Evolutionary conservation across 2,329 filamentous ascomycete species (phyloP).

Genomic region (Neonectria sp.): DNA sequence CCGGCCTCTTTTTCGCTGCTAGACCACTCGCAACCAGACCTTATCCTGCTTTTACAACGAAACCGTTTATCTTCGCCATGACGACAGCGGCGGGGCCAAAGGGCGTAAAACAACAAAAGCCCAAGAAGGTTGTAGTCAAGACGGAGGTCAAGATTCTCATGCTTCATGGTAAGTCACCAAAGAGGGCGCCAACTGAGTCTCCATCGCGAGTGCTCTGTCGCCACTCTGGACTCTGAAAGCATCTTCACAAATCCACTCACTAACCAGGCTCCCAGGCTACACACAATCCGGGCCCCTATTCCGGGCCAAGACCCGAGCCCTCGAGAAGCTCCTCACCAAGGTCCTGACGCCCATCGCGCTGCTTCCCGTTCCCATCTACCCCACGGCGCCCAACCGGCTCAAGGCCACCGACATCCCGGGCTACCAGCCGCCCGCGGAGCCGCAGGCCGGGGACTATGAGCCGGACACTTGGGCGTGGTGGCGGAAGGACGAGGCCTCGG

Average conservation of each 20-base stretch:
- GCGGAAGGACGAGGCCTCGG: constrained; percentile 76
- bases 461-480: constrained; percentile 88
- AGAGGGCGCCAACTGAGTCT: not conserved
- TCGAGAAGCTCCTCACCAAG: constrained; percentile 86
- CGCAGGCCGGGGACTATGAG: constrained; percentile 63
- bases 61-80: constrained; percentile 45
- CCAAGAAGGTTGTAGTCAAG: constrained; percentile 57
- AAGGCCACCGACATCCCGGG: constrained; percentile 78
- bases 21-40: constrained; percentile 36
- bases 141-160: constrained; percentile 78
- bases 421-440: constrained; percentile 65
- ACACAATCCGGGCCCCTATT: constrained; percentile 92
- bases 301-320: constrained; percentile 88
- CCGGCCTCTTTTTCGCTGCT: constrained; percentile 29
- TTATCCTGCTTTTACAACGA: constrained; percentile 22
- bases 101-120: constrained; percentile 44
- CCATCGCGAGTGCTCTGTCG: not conserved
- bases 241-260: constrained; percentile 21
- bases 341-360: constrained; percentile 73
- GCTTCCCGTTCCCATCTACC: constrained; percentile 73
- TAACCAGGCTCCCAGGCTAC: constrained; percentile 71
- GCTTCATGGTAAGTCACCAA: constrained; percentile 74
- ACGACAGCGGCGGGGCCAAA: constrained; percentile 38
- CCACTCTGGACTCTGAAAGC: not conserved
- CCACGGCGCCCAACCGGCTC: constrained; percentile 77